Evolutionary conservation across 2,329 filamentous ascomycete genomes (phyloP).

Genomic region (Sporothrix pseudoabietina): DNA sequence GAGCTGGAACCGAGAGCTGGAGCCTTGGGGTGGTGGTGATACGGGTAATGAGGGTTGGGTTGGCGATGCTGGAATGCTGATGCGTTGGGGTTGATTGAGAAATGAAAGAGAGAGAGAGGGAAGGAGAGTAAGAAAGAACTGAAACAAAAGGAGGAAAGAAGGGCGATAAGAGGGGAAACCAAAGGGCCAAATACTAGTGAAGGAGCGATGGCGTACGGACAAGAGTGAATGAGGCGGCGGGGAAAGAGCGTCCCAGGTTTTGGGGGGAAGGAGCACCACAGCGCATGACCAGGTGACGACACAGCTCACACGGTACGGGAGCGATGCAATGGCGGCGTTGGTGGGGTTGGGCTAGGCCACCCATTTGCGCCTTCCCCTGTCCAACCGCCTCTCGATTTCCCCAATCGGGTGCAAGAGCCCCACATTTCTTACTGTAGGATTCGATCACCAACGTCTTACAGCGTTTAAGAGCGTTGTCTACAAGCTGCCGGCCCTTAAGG

Average conservation of each 20-base stretch:
- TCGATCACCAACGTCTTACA: neutral
- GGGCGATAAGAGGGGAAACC: constrained; percentile 7
- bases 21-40: neutral
- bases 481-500: neutral
- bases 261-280: neutral
- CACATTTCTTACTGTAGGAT: neutral
- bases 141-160: neutral
- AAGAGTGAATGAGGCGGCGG: constrained; percentile 9
- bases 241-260: neutral
- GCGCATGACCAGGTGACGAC: constrained; percentile 25
- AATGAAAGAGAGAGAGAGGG: neutral
- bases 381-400: neutral
- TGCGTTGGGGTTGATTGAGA: neutral
- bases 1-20: neutral
- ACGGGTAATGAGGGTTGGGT: neutral
- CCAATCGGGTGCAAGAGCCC: neutral
- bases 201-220: constrained; percentile 4
- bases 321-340: constrained; percentile 15
- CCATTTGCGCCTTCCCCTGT: neutral
- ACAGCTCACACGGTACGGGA: neutral
- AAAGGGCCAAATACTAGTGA: neutral
- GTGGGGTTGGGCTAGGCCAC: constrained; percentile 12
- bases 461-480: neutral
- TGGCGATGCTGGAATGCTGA: neutral
- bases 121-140: neutral